Conservation (phyloP, 2,329 filamentous ascomycete genomes). For the Aspergillus alliaceus region DNA sequence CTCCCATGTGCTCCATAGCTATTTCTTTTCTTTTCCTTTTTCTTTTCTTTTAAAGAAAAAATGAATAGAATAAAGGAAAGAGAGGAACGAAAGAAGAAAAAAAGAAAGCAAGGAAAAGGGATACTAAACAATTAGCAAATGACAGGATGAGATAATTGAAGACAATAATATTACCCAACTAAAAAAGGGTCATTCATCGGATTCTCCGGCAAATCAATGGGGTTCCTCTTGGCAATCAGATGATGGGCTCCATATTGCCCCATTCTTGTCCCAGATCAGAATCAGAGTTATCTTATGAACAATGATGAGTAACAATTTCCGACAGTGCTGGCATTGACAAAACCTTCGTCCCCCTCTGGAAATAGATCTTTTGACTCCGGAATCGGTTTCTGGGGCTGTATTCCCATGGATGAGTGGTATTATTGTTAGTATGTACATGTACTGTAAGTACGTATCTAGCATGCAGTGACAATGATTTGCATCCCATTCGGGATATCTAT, state of each 20-base stretch:
- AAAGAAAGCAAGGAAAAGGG: too few relatives aligned
- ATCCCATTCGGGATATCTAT: too few relatives aligned
- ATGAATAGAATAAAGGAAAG: too few relatives aligned
- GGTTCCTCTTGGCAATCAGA: conserved; percentile 22
- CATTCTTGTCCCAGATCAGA: not conserved
- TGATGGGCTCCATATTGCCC: conserved; percentile 9
- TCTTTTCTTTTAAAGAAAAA: not conserved
- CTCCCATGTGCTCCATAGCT: too few relatives aligned
- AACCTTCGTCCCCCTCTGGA: not conserved
- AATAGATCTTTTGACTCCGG: not conserved
- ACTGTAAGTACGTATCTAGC: too few relatives aligned
- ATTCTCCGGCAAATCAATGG: conserved; percentile 19
- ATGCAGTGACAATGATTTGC: too few relatives aligned
- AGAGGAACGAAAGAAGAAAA: too few relatives aligned
- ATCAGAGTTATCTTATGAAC: not conserved
- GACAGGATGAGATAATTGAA: not conserved
- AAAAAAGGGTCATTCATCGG: conserved; percentile 8
- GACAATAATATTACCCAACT: not conserved
- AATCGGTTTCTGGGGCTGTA: too few relatives aligned
- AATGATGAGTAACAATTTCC: not conserved
- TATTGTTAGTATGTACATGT: too few relatives aligned
- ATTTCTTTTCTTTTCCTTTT: not conserved
- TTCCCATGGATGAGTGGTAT: too few relatives aligned
- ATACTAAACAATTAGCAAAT: too few relatives aligned
- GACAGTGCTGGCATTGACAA: not conserved